A percentile compares a stretch with the other conserved stretches of the same genome.
phyloP scores from a whole-genome alignment of 2,329 filamentous ascomycete genomes.

The Incumbomyces lentus region DNA sequence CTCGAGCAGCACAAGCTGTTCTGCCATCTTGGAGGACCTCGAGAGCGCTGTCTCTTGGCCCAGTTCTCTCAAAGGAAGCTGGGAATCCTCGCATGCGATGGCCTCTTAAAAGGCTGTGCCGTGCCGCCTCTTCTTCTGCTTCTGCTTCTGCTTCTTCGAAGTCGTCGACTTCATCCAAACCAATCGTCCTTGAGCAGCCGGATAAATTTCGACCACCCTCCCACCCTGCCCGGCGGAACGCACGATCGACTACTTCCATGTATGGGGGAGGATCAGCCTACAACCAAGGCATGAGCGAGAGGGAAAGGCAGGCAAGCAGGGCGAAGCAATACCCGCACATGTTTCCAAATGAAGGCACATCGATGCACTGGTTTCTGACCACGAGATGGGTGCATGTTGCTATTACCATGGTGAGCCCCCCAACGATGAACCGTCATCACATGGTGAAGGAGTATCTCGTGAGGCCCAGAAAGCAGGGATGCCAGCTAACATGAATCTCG shows the following conservation, averaged over 20 bases:
- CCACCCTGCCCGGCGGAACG: constrained; percentile 60
- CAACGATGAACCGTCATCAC: too few relatives aligned
- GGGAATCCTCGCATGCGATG: too few relatives aligned
- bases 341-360: constrained; percentile 74
- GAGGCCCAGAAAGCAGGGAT: background rate
- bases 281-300: constrained; percentile 35
- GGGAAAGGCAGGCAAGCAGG: constrained; percentile 56
- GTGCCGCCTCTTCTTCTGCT: constrained; percentile 1
- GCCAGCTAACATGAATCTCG: background rate
- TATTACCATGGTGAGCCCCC: constrained; percentile 63
- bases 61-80: too few relatives aligned
- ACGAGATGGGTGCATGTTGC: constrained; percentile 65
- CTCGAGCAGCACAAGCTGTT: constrained; percentile 1
- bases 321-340: constrained; percentile 73
- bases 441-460: too few relatives aligned
- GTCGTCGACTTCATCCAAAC: constrained; percentile 35
- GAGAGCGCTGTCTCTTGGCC: background rate
- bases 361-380: constrained; percentile 75
- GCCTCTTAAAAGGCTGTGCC: background rate
- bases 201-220: constrained; percentile 86
- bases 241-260: constrained; percentile 46
- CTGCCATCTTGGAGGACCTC: background rate
- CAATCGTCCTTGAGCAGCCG: constrained; percentile 71
- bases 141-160: background rate
- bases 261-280: constrained; percentile 60